Conservation (phyloP, 441 rosid genomes). For the Pelargonium citronellum region DNA sequence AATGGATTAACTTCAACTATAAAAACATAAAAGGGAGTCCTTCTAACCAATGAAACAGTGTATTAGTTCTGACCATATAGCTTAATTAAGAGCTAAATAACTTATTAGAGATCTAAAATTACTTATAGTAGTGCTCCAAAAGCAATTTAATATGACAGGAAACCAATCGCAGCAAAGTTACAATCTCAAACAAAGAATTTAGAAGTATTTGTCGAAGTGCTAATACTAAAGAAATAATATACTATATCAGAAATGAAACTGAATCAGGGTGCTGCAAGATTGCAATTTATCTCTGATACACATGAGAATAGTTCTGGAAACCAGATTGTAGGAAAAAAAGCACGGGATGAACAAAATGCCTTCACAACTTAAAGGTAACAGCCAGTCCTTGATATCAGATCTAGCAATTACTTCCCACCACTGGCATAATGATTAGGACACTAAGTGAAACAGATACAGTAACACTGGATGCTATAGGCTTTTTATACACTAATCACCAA, state of each 20-base stretch:
- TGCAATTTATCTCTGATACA: neutral
- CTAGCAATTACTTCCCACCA: neutral
- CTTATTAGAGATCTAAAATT: neutral
- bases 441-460: neutral
- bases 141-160: neutral
- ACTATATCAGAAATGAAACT: neutral
- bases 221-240: neutral
- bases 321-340: neutral
- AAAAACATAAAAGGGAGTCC: neutral
- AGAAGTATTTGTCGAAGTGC: neutral
- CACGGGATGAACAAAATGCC: neutral
- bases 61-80: neutral
- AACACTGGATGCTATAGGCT: neutral
- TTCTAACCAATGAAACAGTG: neutral
- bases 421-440: neutral
- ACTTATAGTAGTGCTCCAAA: neutral
- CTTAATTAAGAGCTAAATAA: neutral
- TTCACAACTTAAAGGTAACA: neutral
- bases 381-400: neutral
- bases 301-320: neutral
- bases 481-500: neutral
- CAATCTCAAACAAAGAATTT: neutral
- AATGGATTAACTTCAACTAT: neutral
- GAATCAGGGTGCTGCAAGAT: neutral
- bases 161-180: neutral